Conservation (phyloP, 2,329 filamentous ascomycete genomes). For the Nigrospora oryzae region DNA sequence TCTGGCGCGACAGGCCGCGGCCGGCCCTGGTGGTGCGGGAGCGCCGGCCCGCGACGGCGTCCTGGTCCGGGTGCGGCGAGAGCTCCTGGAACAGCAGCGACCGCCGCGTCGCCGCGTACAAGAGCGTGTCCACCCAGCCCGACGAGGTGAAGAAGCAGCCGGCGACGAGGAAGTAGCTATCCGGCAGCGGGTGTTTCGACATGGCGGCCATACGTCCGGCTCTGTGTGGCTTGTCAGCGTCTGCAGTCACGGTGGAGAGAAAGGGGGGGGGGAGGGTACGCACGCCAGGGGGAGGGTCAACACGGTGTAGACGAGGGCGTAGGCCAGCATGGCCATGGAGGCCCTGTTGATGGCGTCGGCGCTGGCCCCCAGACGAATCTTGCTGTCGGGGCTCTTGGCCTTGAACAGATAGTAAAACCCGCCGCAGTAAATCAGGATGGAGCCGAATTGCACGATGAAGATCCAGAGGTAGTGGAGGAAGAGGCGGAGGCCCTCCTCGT, state of each 20-base stretch:
- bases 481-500: slow-evolving; percentile 35
- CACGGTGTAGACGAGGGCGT: slow-evolving; percentile 40
- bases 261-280: slow-evolving; percentile 2
- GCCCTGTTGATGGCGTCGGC: slow-evolving; percentile 21
- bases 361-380: slow-evolving; percentile 9
- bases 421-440: slow-evolving; percentile 37
- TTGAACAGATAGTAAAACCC: slow-evolving; percentile 20
- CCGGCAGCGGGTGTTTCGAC: slow-evolving; percentile 26
- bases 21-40: not conserved
- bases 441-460: slow-evolving; percentile 42
- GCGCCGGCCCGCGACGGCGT: not conserved
- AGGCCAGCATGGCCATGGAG: slow-evolving; percentile 40
- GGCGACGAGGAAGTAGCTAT: slow-evolving; percentile 24
- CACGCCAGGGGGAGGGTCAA: slow-evolving; percentile 39
- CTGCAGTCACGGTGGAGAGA: not conserved
- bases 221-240: slow-evolving; percentile 6
- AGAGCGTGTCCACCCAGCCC: slow-evolving; percentile 31
- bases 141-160: slow-evolving; percentile 24
- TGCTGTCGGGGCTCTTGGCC: slow-evolving; percentile 6
- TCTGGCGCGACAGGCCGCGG: slow-evolving; percentile 9
- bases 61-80: slow-evolving; percentile 5
- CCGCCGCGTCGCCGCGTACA: slow-evolving; percentile 31
- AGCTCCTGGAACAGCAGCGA: slow-evolving; percentile 20
- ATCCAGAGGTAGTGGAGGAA: slow-evolving; percentile 48
- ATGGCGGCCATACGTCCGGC: slow-evolving; percentile 41